Evolutionary conservation across 768 basidiomycete species (phyloP).

Genomic region (Leccinum boreale): DNA sequence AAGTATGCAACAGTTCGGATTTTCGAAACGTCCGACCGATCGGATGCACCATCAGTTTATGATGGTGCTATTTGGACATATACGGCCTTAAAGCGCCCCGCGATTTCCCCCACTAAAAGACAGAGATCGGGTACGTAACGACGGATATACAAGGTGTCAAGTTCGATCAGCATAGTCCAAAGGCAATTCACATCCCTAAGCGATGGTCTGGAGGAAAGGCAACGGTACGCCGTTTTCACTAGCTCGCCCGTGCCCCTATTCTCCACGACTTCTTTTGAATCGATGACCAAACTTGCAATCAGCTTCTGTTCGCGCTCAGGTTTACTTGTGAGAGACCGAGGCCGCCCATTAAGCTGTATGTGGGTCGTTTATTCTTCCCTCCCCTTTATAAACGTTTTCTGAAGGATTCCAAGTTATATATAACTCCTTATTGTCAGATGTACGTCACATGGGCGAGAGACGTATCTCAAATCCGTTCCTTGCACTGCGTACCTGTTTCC

Average conservation of each 20-base stretch:
- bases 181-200: neutral
- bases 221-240: neutral
- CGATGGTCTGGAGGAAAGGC: neutral
- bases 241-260: neutral
- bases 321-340: neutral
- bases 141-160: neutral
- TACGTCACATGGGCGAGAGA: neutral
- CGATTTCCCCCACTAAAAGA: neutral
- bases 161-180: neutral
- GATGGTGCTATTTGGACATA: neutral
- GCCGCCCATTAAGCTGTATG: neutral
- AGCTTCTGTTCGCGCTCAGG: neutral
- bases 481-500: neutral
- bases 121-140: neutral
- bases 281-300: neutral
- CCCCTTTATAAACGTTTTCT: neutral
- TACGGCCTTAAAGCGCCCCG: neutral
- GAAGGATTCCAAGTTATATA: neutral
- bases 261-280: neutral
- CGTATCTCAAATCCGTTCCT: neutral
- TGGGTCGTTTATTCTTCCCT: neutral
- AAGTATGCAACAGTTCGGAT: neutral
- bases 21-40: neutral
- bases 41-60: neutral
- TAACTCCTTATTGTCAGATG: neutral